Evolutionary conservation across 768 basidiomycete species (phyloP), one percentile per base, ranked within the genome.

Genomic region (Kockovaella imperatae): DNA sequence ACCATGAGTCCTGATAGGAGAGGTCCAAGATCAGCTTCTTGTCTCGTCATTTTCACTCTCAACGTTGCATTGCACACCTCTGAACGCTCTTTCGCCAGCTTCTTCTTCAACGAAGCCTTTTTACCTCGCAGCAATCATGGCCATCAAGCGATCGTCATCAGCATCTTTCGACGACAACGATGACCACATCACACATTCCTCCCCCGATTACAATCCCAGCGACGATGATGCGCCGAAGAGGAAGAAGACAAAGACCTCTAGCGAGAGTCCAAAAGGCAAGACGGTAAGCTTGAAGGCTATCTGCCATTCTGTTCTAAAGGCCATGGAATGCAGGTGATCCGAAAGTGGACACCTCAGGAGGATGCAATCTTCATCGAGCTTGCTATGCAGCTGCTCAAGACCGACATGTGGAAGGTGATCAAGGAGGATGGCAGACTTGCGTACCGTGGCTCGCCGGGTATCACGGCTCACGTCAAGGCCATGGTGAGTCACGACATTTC

Each of bases 291-390:
- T 32, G 11, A 10, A 10, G 10, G 31, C 31, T 17, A 32, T 10
- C 31, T 32, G 10, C 31, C 31, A 17, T 17, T 17, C 31, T 17
- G 11, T 32, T 10, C 31, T 32, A 10, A 32, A 10, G 17, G 11
- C 17, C 17, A 10, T 32, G 11, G 11, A 10, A 10, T 32, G 31
- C 31, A 44, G 24, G 50, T 34, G 3, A 10, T 20, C 25, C 40
- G 44, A 30, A 34, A 46, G 38, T 64, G 62, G 62, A 59, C 62
- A 1, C 4, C 45, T 3, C 47, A 56, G 24, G 62, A 64, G 45
- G 62, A 64, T 13, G 31, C 26, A 17, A 53, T 54, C 21, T 64
- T 59, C 38, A 15, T 52, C 20, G 57, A 64, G 15, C 10, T 61
- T 20, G 49, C 56, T 15, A 40, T 45, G 7, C 31, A 48, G 15